phyloP scores from a whole-genome alignment of 129 eudicot species.

The Flaveria linearis region DNA sequence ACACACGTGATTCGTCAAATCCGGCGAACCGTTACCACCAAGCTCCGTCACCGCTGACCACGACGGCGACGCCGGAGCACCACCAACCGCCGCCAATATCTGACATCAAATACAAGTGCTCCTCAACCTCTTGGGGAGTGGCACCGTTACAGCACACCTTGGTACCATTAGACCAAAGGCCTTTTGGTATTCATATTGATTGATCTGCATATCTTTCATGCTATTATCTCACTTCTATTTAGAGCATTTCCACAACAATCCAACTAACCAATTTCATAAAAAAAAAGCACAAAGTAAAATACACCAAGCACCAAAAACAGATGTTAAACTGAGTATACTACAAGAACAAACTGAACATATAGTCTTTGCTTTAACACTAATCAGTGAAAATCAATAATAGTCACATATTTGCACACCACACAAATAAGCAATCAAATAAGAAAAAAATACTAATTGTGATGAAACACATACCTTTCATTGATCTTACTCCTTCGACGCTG shows the following conservation, averaged over 20 bases:
- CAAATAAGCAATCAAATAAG: not conserved
- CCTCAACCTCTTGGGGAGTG: too few relatives aligned
- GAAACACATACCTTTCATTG: constrained; percentile 70
- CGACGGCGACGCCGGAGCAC: too few relatives aligned
- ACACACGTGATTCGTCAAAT: constrained; percentile 87
- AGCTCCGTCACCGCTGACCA: too few relatives aligned
- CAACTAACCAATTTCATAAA: too few relatives aligned
- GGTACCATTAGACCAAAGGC: not conserved
- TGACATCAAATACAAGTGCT: too few relatives aligned
- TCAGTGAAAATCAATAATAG: too few relatives aligned
- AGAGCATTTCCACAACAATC: not conserved
- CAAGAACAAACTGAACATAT: not conserved
- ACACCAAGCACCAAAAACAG: not conserved
- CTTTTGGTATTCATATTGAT: not conserved
- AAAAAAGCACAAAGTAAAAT: not conserved
- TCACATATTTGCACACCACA: not conserved
- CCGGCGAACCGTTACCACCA: too few relatives aligned
- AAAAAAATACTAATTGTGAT: not conserved
- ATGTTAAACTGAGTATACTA: not conserved
- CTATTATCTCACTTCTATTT: not conserved
- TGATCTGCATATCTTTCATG: constrained; percentile 4
- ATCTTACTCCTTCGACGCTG: constrained; percentile 95
- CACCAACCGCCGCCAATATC: not conserved
- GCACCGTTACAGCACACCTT: too few relatives aligned
- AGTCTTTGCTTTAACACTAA: too few relatives aligned